Evolutionary conservation across 306 rosid species (phyloP).

Genomic region (Luffa acutangula): DNA sequence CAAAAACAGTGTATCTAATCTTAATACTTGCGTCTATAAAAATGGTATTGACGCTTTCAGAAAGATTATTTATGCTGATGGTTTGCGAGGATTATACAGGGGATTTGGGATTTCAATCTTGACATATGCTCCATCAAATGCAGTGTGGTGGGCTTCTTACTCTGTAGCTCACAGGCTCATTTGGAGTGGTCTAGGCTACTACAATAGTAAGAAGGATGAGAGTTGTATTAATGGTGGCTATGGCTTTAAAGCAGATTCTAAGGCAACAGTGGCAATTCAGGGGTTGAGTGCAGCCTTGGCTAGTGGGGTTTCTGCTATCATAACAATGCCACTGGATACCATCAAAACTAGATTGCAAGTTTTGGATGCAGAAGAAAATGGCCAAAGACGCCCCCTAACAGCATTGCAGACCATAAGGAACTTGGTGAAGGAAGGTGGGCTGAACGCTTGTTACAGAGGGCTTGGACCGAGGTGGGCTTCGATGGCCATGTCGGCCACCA

Average conservation of each 20-base stretch:
- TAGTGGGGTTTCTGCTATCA: constrained; percentile 79
- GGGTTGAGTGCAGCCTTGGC: constrained; percentile 84
- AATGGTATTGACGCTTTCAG: constrained; percentile 83
- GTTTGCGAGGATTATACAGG: constrained; percentile 69
- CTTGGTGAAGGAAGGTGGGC: constrained; percentile 76
- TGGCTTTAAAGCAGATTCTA: constrained; percentile 44
- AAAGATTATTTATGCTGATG: constrained; percentile 64
- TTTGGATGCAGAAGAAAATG: constrained; percentile 76
- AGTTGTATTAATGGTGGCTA: constrained; percentile 16
- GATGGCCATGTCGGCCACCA: constrained; percentile 91
- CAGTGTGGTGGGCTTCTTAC: constrained; percentile 97
- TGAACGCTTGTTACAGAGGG: constrained; percentile 86
- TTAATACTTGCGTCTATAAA: constrained; percentile 35
- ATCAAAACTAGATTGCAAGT: constrained; percentile 90
- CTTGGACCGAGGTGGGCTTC: constrained; percentile 95
- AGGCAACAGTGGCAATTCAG: constrained; percentile 56
- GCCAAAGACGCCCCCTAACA: constrained; percentile 55
- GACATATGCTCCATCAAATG: constrained; percentile 94
- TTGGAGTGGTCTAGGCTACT: constrained; percentile 56
- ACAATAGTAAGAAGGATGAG: constrained; percentile 34
- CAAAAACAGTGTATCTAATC: constrained; percentile 28
- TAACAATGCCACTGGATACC: constrained; percentile 87
- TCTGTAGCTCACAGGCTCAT: constrained; percentile 67
- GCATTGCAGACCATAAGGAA: constrained; percentile 48
- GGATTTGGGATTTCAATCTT: constrained; percentile 84